These are phyloP conservation scores for Geotrichum australiense DNA, from an alignment of 1,139 yeast species.

Conservation along the genomic window DNA sequence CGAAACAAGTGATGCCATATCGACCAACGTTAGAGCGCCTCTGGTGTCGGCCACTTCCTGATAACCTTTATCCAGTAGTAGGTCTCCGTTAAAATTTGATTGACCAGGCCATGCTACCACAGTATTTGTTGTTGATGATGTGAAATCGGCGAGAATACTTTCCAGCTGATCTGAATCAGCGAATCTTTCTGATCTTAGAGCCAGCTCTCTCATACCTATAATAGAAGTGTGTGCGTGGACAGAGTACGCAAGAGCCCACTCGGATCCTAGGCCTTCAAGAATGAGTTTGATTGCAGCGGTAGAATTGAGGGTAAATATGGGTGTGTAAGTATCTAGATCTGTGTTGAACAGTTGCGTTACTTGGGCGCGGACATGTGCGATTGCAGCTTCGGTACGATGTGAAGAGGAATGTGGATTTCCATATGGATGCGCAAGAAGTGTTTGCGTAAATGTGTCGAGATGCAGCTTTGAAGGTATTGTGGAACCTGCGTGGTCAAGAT, in stretches of 20 bases:
- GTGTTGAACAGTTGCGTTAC: conserved; percentile 33
- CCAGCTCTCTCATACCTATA: conserved; percentile 36
- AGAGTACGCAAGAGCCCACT: conserved; percentile 27
- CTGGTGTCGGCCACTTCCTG: conserved; percentile 9
- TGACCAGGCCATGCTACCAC: conserved; percentile 39
- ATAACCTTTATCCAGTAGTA: conserved; percentile 33
- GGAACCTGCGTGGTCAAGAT: conserved; percentile 40
- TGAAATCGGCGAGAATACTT: not conserved
- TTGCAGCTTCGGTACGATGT: conserved; percentile 23
- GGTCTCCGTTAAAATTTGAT: conserved; percentile 38
- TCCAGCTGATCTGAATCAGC: not conserved
- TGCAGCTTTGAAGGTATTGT: conserved; percentile 33
- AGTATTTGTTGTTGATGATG: too few relatives aligned
- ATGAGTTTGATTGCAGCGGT: conserved; percentile 38
- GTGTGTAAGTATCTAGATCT: conserved; percentile 34
- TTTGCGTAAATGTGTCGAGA: conserved; percentile 24
- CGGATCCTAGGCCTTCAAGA: conserved; percentile 30
- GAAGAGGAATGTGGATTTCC: conserved; percentile 42
- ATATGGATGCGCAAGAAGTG: conserved; percentile 24
- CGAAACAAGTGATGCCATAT: conserved; percentile 36
- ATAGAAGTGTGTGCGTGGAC: conserved; percentile 39
- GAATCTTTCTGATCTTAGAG: conserved; percentile 20
- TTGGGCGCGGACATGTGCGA: conserved; percentile 29
- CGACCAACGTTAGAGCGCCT: conserved; percentile 30
- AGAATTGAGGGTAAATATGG: conserved; percentile 38